These are phyloP conservation scores for Colletotrichum falcatum DNA, from an alignment of 2,329 filamentous ascomycete species.

Conservation along the genomic window DNA sequence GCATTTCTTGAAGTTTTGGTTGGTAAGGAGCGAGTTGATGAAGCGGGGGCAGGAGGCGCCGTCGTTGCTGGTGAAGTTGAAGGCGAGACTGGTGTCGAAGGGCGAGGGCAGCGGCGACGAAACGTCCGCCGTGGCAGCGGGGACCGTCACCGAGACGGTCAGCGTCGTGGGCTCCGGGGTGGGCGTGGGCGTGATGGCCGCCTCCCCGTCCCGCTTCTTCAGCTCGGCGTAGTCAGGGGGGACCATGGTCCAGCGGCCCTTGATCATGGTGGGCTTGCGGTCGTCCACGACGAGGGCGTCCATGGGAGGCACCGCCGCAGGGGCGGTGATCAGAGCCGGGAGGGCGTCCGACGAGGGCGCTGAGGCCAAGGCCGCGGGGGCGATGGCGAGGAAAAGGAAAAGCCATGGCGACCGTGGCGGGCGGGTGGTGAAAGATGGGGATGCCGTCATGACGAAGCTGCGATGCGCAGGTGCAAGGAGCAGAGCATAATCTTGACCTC, in stretches of 20 bases:
- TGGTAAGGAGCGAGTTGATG: conserved; percentile 74
- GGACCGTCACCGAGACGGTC: conserved; percentile 36
- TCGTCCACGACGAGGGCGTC: conserved; percentile 40
- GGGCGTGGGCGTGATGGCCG: conserved; percentile 35
- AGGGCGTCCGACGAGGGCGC: conserved; percentile 6
- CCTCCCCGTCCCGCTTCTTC: conserved; percentile 45
- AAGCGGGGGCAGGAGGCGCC: conserved; percentile 72
- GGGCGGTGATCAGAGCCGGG: conserved; percentile 33
- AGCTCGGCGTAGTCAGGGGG: conserved; percentile 38
- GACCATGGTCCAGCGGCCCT: conserved; percentile 43
- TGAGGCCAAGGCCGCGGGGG: conserved; percentile 36
- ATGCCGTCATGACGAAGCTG: conserved; percentile 47
- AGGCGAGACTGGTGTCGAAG: conserved; percentile 74
- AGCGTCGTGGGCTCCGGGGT: conserved; percentile 29
- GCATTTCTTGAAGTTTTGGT: conserved; percentile 77
- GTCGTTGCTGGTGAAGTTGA: conserved; percentile 68
- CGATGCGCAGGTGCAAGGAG: conserved; percentile 41
- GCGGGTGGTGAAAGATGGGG: conserved; percentile 22
- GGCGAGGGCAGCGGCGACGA: conserved; percentile 67
- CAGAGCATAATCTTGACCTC: conserved; percentile 44
- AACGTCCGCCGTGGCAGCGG: conserved; percentile 46
- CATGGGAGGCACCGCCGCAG: conserved; percentile 24
- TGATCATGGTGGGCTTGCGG: conserved; percentile 38
- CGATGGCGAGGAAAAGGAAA: conserved; percentile 45
- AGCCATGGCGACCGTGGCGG: conserved; percentile 47